Evolutionary conservation across 768 basidiomycete species (phyloP).

Genomic region (Panaeolus papilionaceus): DNA sequence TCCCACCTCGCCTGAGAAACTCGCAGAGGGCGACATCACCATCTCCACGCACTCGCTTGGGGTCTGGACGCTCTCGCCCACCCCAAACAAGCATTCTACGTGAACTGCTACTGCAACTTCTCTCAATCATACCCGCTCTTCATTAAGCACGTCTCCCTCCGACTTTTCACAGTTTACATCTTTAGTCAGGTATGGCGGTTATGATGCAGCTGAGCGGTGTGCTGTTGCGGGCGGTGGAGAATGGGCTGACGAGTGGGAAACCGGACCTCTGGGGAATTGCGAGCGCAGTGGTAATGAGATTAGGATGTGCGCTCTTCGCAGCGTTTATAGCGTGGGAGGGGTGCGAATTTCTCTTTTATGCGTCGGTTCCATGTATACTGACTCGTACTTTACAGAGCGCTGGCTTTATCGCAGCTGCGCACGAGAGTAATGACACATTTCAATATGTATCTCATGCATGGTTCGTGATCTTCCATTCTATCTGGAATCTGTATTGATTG

Average conservation of each 20-base stretch:
- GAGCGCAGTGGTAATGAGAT: constrained; percentile 24
- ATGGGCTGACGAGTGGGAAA: constrained; percentile 26
- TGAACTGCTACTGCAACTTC: constrained; percentile 16
- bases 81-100: not conserved
- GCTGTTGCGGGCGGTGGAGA: constrained; percentile 21
- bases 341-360: constrained; percentile 20
- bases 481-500: constrained; percentile 1
- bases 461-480: constrained; percentile 19
- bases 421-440: constrained; percentile 31
- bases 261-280: constrained; percentile 25
- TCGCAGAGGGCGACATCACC: not conserved
- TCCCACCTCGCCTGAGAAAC: not conserved
- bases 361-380: not conserved
- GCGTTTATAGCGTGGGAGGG: constrained; percentile 29
- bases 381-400: constrained; percentile 18
- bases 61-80: constrained; percentile 22
- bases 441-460: constrained; percentile 34
- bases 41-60: constrained; percentile 15
- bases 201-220: constrained; percentile 28
- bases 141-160: constrained; percentile 25
- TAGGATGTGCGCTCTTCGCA: constrained; percentile 26
- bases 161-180: constrained; percentile 28
- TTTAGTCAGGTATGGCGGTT: constrained; percentile 34
- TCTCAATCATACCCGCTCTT: constrained; percentile 25
- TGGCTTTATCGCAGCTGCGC: constrained; percentile 21